These are phyloP conservation scores for Skeletonema costatum DNA, from an alignment of 108 stramenopile genomes.

Conservation along the genomic window DNA sequence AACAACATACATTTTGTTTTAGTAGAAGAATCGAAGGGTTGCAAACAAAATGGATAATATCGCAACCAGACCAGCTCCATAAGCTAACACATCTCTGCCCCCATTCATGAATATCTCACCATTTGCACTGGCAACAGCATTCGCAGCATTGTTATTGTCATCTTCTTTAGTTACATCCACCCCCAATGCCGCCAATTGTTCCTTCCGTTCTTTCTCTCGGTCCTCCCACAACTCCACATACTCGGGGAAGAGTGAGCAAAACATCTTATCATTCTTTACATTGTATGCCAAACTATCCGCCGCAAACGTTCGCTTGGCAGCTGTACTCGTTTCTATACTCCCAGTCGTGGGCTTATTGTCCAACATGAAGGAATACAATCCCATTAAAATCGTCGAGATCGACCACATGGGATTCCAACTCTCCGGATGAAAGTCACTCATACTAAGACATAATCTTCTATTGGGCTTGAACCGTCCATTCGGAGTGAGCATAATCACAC, in stretches of 20 bases:
- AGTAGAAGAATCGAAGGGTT: constrained; percentile 52
- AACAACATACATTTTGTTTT: not conserved
- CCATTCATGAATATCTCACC: constrained; percentile 16
- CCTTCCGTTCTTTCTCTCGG: constrained; percentile 53
- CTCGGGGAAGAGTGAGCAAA: constrained; percentile 80
- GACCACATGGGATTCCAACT: constrained; percentile 95
- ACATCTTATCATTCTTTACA: constrained; percentile 64
- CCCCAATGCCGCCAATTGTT: constrained; percentile 9
- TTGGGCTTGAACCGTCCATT: constrained; percentile 88
- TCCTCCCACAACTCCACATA: constrained; percentile 71
- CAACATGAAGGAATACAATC: constrained; percentile 96
- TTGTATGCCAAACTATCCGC: constrained; percentile 84
- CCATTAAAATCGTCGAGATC: constrained; percentile 93
- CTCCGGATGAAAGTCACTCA: constrained; percentile 96
- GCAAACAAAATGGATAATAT: constrained; percentile 71
- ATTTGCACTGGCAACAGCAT: not conserved
- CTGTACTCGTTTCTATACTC: constrained; percentile 74
- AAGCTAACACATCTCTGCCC: constrained; percentile 45
- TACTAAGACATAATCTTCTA: constrained; percentile 87
- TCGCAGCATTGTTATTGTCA: not conserved
- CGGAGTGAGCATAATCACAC: constrained; percentile 95
- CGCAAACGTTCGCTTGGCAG: constrained; percentile 79
- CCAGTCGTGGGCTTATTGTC: constrained; percentile 90
- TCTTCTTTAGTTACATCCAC: not conserved
- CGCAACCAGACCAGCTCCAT: constrained; percentile 68